Conservation (phyloP, 192 early-diverging fungal genomes). For the Backusella parvicylindrica region DNA sequence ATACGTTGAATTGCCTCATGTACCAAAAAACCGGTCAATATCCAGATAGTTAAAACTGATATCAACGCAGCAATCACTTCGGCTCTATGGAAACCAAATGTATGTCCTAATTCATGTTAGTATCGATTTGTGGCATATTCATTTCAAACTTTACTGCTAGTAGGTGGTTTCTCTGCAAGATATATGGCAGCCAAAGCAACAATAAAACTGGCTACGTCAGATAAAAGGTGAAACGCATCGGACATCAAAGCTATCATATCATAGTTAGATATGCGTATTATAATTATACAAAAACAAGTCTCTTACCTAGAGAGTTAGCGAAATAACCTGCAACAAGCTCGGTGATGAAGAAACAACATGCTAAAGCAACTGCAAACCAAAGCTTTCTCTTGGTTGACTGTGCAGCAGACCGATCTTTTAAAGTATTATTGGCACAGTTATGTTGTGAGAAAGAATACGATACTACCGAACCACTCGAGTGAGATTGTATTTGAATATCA, state of each 20-base stretch:
- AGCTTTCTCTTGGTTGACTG: constrained; percentile 40
- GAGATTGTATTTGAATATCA: constrained; percentile 3
- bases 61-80: constrained; percentile 76
- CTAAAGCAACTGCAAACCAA: constrained; percentile 53
- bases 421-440: constrained; percentile 19
- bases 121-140: too few relatives aligned
- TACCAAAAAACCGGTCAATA: constrained; percentile 63
- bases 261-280: background rate
- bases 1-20: constrained; percentile 69
- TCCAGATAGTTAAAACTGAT: constrained; percentile 81
- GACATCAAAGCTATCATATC: constrained; percentile 59
- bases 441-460: constrained; percentile 7
- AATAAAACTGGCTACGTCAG: constrained; percentile 70
- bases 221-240: constrained; percentile 73
- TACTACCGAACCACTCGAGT: constrained; percentile 10
- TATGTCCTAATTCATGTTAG: constrained; percentile 48
- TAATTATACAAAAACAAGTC: background rate
- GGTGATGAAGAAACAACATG: constrained; percentile 58
- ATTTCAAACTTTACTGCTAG: constrained; percentile 36
- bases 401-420: background rate
- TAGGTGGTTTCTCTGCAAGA: constrained; percentile 58
- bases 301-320: constrained; percentile 47
- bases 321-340: constrained; percentile 61
- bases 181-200: constrained; percentile 67
- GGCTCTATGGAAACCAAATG: constrained; percentile 74